phyloP scores from a whole-genome alignment of 495 filamentous ascomycete species.

The Podospora pseudocomata region DNA sequence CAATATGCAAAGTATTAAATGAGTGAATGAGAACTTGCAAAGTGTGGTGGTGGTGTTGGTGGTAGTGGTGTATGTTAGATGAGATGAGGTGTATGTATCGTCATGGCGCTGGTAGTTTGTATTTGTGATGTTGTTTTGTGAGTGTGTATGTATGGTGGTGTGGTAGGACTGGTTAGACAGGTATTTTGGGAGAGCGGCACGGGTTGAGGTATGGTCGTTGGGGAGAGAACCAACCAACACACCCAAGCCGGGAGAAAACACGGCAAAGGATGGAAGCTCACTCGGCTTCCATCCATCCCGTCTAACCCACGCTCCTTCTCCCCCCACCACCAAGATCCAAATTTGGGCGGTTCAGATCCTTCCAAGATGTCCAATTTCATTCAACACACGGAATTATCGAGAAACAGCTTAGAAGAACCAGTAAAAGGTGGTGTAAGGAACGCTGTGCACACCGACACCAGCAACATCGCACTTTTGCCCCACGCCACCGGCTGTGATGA shows the following conservation, averaged over 20 bases:
- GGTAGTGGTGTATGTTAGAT: background rate
- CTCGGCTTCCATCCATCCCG: conserved; percentile 1
- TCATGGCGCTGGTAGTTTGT: background rate
- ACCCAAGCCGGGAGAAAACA: background rate
- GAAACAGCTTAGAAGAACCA: conserved; percentile 54
- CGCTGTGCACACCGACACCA: conserved; percentile 40
- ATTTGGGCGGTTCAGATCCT: background rate
- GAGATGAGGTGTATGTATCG: background rate
- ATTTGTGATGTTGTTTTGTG: background rate
- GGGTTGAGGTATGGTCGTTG: background rate
- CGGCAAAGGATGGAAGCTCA: background rate
- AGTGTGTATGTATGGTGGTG: background rate
- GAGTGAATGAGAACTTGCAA: background rate
- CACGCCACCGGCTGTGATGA: conserved; percentile 62
- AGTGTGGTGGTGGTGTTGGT: background rate
- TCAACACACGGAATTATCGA: too few relatives aligned
- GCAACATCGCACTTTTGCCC: conserved; percentile 46
- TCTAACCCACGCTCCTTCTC: background rate
- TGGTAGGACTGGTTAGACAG: background rate
- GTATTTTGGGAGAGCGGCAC: background rate
- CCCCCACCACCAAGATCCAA: background rate
- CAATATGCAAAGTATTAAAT: background rate
- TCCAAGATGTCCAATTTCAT: background rate
- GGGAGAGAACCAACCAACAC: background rate
- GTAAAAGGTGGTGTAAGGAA: conserved; percentile 68